Percentiles rank a stretch among this genome's conserved stretches.
Conservation (phyloP, 2,329 filamentous ascomycete genomes). For the Cercospora janseana region DNA sequence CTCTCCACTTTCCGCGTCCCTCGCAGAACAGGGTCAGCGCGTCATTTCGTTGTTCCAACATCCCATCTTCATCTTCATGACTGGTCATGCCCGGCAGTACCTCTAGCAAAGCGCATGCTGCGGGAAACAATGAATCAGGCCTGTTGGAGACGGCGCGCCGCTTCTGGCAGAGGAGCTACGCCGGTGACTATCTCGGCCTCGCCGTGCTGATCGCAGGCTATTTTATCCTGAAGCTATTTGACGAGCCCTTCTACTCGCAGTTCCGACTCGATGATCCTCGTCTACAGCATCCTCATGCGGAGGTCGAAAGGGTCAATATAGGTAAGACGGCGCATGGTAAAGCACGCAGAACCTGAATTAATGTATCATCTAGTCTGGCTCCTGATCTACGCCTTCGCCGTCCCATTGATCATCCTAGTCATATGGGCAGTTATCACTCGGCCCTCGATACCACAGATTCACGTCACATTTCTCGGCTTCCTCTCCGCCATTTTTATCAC, state of each 20-base stretch:
- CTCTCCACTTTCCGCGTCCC: conserved; percentile 11
- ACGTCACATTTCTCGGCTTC: conserved; percentile 81
- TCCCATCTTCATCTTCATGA: neutral
- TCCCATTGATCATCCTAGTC: conserved; percentile 67
- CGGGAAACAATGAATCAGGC: conserved; percentile 14
- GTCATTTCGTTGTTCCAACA: neutral
- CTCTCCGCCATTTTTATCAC: conserved; percentile 71
- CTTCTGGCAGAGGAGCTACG: conserved; percentile 68
- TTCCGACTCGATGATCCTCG: conserved; percentile 82
- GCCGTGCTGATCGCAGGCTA: conserved; percentile 66
- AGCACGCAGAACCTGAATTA: conserved; percentile 12
- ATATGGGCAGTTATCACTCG: conserved; percentile 62
- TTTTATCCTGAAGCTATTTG: conserved; percentile 60
- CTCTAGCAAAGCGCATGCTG: conserved; percentile 14
- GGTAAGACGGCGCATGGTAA: no score
- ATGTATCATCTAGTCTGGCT: conserved; percentile 57
- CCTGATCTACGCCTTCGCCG: conserved; percentile 71
- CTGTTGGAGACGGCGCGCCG: conserved; percentile 27
- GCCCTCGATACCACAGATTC: conserved; percentile 72
- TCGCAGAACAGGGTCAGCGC: neutral
- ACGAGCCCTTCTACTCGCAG: conserved; percentile 89
- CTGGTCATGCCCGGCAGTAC: conserved; percentile 11
- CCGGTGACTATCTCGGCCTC: conserved; percentile 83
- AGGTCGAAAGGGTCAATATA: conserved; percentile 78
- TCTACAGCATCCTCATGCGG: conserved; percentile 83